Evolutionary conservation across 106 monocot species (phyloP).

Genomic region (Acorus calamus): DNA sequence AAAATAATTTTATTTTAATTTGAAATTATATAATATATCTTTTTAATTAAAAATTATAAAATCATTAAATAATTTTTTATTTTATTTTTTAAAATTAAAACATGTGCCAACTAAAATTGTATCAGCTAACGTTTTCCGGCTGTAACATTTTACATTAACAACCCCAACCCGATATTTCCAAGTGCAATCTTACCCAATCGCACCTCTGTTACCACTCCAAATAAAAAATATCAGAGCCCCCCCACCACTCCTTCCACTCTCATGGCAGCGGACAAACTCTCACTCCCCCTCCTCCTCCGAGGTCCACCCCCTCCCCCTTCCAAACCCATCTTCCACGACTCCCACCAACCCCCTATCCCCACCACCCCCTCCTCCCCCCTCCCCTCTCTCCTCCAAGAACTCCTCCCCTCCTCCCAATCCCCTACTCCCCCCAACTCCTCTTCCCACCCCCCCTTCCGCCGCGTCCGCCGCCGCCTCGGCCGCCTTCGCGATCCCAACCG

Average conservation of each 20-base stretch:
- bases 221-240: no score
- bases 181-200: no score
- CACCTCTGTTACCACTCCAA: no score
- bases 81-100: no score
- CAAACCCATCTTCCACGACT: conserved; percentile 33
- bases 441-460: conserved; percentile 20
- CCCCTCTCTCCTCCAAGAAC: neutral
- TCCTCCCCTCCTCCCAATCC: conserved; percentile 4
- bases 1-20: no score
- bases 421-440: neutral
- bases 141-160: no score
- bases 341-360: conserved; percentile 5
- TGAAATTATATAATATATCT: no score
- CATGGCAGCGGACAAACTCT: conserved; percentile 42
- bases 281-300: conserved; percentile 43
- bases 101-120: no score
- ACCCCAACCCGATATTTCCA: no score
- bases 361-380: conserved; percentile 7
- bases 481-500: conserved; percentile 46
- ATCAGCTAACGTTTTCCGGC: no score
- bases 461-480: conserved; percentile 43
- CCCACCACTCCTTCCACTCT: neutral
- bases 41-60: no score
- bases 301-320: conserved; percentile 37
- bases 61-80: no score